Conservation (phyloP, 345 rosid genomes). For the Lepidium sativum region DNA sequence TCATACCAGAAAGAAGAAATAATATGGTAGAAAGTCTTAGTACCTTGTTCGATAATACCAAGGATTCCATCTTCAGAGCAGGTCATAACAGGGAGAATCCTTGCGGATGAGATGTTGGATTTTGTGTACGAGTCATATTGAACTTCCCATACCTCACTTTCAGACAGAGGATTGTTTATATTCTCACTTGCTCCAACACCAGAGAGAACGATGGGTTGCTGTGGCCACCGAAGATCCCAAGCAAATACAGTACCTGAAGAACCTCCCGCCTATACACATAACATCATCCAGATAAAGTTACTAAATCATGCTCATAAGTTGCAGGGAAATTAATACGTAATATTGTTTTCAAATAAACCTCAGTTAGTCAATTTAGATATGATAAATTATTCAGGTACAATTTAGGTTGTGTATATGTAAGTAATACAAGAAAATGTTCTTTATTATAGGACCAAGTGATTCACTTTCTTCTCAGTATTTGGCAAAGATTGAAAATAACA, state of each 20-base stretch:
- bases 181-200: constrained; percentile 39
- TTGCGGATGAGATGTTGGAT: constrained; percentile 54
- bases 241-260: constrained; percentile 77
- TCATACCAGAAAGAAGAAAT: neutral
- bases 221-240: constrained; percentile 78
- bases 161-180: constrained; percentile 40
- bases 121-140: constrained; percentile 56
- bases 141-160: constrained; percentile 92
- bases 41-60: constrained; percentile 74
- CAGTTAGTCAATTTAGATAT: too few relatives aligned
- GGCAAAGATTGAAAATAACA: neutral
- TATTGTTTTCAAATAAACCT: neutral
- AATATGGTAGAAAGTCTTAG: neutral
- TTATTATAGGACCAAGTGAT: neutral
- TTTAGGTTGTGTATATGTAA: neutral
- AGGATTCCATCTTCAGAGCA: constrained; percentile 95
- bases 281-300: neutral
- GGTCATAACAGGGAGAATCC: constrained; percentile 72
- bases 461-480: neutral
- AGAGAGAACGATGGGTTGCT: constrained; percentile 61
- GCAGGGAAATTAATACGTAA: neutral
- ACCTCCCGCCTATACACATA: constrained; percentile 67
- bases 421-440: neutral
- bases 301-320: neutral
- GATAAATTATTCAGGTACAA: neutral